These are phyloP conservation scores for Euryodendron excelsum DNA, from an alignment of 148 eudicot species.

Conservation along the genomic window DNA sequence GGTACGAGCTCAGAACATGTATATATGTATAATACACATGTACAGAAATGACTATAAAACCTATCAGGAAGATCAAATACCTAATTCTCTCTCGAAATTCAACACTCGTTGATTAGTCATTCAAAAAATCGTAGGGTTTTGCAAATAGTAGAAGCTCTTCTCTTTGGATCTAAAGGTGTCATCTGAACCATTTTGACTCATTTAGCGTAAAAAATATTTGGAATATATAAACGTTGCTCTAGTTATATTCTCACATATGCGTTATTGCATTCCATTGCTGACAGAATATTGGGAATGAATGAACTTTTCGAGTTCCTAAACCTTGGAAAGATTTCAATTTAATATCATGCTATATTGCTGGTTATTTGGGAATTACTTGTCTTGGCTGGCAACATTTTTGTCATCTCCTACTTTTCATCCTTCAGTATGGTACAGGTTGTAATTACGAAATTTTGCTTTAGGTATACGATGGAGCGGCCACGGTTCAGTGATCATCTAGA, in stretches of 20 bases:
- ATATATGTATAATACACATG: too few relatives aligned
- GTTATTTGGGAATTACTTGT: background rate
- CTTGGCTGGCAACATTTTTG: background rate
- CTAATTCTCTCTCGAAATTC: background rate
- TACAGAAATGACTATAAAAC: too few relatives aligned
- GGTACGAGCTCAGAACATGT: too few relatives aligned
- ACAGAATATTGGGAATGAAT: too few relatives aligned
- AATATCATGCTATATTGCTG: background rate
- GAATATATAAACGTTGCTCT: too few relatives aligned
- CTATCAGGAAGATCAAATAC: background rate
- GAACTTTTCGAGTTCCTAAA: too few relatives aligned
- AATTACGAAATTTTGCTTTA: slow-evolving; percentile 16
- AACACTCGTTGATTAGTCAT: background rate
- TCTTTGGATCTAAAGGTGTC: slow-evolving; percentile 1
- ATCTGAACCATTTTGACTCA: background rate
- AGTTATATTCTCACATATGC: too few relatives aligned
- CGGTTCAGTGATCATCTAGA: slow-evolving; percentile 93
- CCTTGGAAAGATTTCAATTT: background rate
- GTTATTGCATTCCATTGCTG: too few relatives aligned
- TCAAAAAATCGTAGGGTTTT: background rate
- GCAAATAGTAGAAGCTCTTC: background rate
- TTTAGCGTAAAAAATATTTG: too few relatives aligned
- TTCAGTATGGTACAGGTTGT: too few relatives aligned
- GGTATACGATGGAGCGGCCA: slow-evolving; percentile 96
- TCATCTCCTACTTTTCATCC: too few relatives aligned